These are phyloP conservation scores for Lodderomyces margitis DNA, from an alignment of 1,139 yeast species.

Conservation along the genomic window DNA sequence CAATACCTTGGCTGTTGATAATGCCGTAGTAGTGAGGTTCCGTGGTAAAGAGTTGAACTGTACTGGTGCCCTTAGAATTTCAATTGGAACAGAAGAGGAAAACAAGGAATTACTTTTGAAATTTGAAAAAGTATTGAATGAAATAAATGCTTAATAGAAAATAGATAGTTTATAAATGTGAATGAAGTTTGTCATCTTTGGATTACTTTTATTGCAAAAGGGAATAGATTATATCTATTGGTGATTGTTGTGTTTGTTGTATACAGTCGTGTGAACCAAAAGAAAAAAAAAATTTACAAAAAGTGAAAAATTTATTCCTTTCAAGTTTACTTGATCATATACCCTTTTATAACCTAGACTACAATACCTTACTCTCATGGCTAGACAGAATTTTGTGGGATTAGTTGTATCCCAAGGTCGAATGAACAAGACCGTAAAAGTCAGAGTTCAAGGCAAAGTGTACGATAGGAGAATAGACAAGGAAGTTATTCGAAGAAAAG, in stretches of 20 bases:
- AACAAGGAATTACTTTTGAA: constrained; percentile 55
- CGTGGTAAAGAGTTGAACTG: constrained; percentile 92
- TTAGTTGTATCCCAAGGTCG: constrained; percentile 94
- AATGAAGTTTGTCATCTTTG: not conserved
- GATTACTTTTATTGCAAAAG: not conserved
- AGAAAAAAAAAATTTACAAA: constrained; percentile 3
- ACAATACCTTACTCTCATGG: constrained; percentile 44
- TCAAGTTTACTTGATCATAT: not conserved
- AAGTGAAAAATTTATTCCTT: constrained; percentile 1
- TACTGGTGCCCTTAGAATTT: constrained; percentile 78
- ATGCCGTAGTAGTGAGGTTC: constrained; percentile 81
- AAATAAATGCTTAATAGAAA: constrained; percentile 8
- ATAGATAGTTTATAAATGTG: not conserved
- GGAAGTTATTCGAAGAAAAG: constrained; percentile 75
- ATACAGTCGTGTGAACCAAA: constrained; percentile 2
- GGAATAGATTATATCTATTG: not conserved
- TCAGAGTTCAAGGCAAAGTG: constrained; percentile 71
- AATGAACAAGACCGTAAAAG: constrained; percentile 94
- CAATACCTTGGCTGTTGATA: constrained; percentile 62
- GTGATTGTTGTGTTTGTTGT: too few species aligned
- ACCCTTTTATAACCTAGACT: not conserved
- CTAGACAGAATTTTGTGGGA: constrained; percentile 87
- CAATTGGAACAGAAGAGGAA: constrained; percentile 82
- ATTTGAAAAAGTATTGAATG: constrained; percentile 27
- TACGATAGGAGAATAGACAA: constrained; percentile 73